Evolutionary conservation across 78 protist species (phyloP).

Genomic region (Thecamonas trahens): DNA sequence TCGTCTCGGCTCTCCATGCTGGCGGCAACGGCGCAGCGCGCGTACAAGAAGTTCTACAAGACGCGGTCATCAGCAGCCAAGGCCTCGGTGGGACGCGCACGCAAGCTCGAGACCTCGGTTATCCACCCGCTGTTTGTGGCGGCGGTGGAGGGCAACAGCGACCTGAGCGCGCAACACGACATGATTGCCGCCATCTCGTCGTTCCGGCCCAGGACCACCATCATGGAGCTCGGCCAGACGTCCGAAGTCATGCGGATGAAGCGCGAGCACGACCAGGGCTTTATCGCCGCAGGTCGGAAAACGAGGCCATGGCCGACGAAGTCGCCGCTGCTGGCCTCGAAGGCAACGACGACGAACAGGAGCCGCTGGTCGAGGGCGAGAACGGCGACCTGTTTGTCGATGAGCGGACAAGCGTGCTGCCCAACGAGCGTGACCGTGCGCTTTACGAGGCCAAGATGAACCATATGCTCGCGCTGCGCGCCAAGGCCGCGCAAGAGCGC

Average conservation of each 20-base stretch:
- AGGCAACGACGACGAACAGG: too few species aligned
- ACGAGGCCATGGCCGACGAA: not conserved
- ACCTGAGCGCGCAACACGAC: not conserved
- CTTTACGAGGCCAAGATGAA: too few species aligned
- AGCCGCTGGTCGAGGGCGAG: too few species aligned
- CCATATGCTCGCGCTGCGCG: too few species aligned
- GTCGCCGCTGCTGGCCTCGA: too few species aligned
- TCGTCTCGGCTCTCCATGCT: too few species aligned
- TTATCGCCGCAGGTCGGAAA: not conserved
- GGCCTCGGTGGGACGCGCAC: conserved; percentile 41
- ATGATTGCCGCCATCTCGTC: not conserved
- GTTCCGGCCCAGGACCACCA: not conserved
- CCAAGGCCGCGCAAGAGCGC: too few species aligned
- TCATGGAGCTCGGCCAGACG: not conserved
- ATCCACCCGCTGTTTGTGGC: conserved; percentile 3
- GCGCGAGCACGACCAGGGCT: not conserved
- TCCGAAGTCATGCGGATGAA: not conserved
- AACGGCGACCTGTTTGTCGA: too few species aligned
- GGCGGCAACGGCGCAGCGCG: conserved; percentile 29
- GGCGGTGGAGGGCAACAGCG: not conserved
- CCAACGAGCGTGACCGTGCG: too few species aligned
- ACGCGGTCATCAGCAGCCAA: conserved; percentile 66
- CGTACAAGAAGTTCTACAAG: conserved; percentile 56
- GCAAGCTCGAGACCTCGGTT: conserved; percentile 2
- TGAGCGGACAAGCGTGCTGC: too few species aligned